Conservation (phyloP, 495 filamentous ascomycete species). For the Copromyces sp. region DNA sequence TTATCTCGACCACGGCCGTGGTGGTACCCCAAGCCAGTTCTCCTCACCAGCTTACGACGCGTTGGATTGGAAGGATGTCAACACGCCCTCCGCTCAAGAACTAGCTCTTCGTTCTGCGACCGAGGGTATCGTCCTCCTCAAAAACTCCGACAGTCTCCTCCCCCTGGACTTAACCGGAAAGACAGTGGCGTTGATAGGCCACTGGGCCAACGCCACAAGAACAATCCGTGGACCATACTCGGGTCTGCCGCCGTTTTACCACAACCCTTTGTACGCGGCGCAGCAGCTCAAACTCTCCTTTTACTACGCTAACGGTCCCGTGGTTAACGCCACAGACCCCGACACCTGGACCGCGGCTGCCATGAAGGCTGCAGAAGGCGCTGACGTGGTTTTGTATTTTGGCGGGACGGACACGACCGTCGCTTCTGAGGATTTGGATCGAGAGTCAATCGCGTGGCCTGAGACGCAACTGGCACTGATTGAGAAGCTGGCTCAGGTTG, state of each 20-base stretch:
- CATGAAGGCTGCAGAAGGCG: slow-evolving; percentile 17
- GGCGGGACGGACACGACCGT: slow-evolving; percentile 29
- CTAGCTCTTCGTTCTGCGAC: slow-evolving; percentile 23
- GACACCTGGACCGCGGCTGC: slow-evolving; percentile 46
- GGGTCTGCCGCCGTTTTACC: slow-evolving; percentile 25
- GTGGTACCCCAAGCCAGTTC: neutral
- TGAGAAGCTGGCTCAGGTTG: slow-evolving; percentile 17
- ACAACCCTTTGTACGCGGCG: slow-evolving; percentile 22
- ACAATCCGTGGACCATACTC: slow-evolving; percentile 30
- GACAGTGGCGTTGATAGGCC: slow-evolving; percentile 26
- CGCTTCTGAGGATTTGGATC: slow-evolving; percentile 27
- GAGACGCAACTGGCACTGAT: slow-evolving; percentile 26
- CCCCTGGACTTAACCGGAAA: slow-evolving; percentile 15
- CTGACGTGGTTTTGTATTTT: slow-evolving; percentile 29
- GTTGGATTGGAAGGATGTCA: slow-evolving; percentile 25
- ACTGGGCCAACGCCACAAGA: slow-evolving; percentile 21
- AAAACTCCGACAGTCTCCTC: slow-evolving; percentile 21
- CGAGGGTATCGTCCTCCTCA: slow-evolving; percentile 25
- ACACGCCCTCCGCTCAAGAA: slow-evolving; percentile 20
- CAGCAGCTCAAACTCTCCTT: slow-evolving; percentile 17
- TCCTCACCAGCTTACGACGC: slow-evolving; percentile 18
- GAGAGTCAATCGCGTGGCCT: slow-evolving; percentile 28
- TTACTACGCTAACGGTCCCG: slow-evolving; percentile 12
- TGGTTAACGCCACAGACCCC: slow-evolving; percentile 26
- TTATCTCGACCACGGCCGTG: slow-evolving; percentile 20